Evolutionary conservation across 306 rosid genomes (phyloP).

Genomic region (Leucaena leucocephala): DNA sequence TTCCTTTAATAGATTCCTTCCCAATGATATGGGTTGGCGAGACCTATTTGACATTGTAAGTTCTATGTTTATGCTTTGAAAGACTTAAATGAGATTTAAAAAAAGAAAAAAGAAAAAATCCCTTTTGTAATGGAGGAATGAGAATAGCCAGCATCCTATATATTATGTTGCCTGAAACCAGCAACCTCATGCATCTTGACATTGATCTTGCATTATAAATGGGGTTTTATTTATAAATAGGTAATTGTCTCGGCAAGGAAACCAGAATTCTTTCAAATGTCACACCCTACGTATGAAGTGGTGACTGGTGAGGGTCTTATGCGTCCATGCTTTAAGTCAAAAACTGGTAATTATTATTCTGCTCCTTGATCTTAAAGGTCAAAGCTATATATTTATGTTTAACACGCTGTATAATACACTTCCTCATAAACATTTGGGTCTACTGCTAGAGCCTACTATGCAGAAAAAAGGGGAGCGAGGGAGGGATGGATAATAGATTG

Average conservation of each 20-base stretch:
- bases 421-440: constrained; percentile 2
- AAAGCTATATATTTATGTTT: constrained; percentile 1
- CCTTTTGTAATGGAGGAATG: constrained; percentile 20
- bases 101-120: background rate
- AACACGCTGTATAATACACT: background rate
- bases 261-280: constrained; percentile 94
- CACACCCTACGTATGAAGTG: constrained; percentile 97
- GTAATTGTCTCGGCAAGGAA: constrained; percentile 96
- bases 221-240: constrained; percentile 42
- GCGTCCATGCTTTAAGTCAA: constrained; percentile 97
- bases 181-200: constrained; percentile 12
- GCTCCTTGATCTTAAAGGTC: constrained; percentile 18
- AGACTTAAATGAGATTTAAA: constrained; percentile 7
- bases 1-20: constrained; percentile 93
- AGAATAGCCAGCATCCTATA: constrained; percentile 15
- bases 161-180: constrained; percentile 16
- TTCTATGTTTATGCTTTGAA: constrained; percentile 35
- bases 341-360: constrained; percentile 60
- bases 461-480: background rate
- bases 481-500: background rate
- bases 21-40: constrained; percentile 96
- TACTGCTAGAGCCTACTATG: background rate
- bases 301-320: constrained; percentile 95
- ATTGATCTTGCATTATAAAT: constrained; percentile 24
- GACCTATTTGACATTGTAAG: constrained; percentile 96